phyloP scores from a whole-genome alignment of 345 rosid genomes.

The Gossypium rotundifolium region DNA sequence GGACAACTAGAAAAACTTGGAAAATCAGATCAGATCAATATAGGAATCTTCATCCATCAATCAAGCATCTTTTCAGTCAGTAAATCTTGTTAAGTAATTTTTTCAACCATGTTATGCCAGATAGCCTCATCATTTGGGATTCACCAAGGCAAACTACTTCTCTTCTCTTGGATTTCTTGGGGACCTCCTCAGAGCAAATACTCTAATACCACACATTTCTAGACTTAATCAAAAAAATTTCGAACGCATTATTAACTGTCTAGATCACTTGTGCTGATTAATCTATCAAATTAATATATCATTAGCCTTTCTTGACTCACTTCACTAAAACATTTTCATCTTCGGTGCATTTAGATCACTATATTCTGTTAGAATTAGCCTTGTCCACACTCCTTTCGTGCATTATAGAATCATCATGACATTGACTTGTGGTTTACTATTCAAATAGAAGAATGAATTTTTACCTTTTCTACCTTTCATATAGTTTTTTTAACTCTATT shows the following conservation, averaged over 20 bases:
- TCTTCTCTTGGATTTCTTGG: background rate
- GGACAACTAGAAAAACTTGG: background rate
- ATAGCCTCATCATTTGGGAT: background rate
- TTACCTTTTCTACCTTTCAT: background rate
- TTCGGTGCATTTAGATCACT: background rate
- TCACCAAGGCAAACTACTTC: background rate
- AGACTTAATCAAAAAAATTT: background rate
- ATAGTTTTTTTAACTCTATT: background rate
- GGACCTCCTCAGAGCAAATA: background rate
- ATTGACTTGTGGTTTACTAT: background rate
- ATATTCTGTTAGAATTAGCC: background rate
- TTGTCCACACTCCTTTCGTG: background rate
- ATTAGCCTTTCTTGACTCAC: background rate
- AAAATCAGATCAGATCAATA: background rate
- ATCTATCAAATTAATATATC: background rate
- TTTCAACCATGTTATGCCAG: background rate
- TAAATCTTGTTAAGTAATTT: background rate
- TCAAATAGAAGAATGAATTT: background rate
- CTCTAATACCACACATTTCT: background rate
- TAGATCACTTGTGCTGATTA: background rate
- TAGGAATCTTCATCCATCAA: background rate
- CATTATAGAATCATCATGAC: background rate
- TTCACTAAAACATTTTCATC: background rate
- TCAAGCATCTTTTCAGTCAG: background rate
- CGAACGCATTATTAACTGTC: background rate